phyloP scores from a whole-genome alignment of 2,329 filamentous ascomycete species.

The Hymenoscyphus scutula region DNA sequence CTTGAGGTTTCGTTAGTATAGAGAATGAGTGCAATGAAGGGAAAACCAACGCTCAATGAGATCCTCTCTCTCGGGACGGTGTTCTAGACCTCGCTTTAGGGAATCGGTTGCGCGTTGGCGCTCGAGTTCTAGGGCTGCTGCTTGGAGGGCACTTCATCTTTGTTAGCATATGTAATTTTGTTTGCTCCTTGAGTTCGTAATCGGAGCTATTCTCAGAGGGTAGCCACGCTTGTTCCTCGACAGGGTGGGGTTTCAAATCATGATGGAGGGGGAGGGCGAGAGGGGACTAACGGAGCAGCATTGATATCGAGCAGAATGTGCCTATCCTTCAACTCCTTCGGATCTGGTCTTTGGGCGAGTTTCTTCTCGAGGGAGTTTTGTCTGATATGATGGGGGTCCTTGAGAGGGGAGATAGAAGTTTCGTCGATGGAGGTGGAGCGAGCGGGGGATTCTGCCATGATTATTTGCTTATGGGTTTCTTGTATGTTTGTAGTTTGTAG shows the following conservation, averaged over 20 bases:
- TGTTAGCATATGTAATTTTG: background rate
- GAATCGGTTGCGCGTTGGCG: constrained; percentile 61
- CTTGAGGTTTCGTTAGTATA: constrained; percentile 48
- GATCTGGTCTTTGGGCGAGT: constrained; percentile 65
- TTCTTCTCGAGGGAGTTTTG: constrained; percentile 73
- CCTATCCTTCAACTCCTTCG: constrained; percentile 64
- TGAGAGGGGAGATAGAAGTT: constrained; percentile 56
- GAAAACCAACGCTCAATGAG: constrained; percentile 69
- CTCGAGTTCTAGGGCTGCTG: constrained; percentile 60
- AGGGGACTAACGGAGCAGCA: constrained; percentile 57
- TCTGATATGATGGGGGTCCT: constrained; percentile 45
- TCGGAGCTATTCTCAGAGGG: background rate
- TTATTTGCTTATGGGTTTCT: background rate
- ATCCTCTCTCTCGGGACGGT: constrained; percentile 66
- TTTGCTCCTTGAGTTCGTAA: background rate
- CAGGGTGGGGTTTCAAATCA: background rate
- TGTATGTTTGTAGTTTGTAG: too few relatives aligned
- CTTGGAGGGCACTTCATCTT: constrained; percentile 56
- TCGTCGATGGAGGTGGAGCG: constrained; percentile 35
- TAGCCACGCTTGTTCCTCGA: background rate
- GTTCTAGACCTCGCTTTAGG: constrained; percentile 62
- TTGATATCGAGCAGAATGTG: constrained; percentile 67
- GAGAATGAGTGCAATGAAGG: background rate
- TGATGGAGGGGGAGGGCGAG: background rate
- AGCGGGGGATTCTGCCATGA: constrained; percentile 6